Evolutionary conservation across 177 flowering plant genomes (phyloP), one percentile per base, ranked within the genome.

Genomic region (Vitis hybrid): DNA sequence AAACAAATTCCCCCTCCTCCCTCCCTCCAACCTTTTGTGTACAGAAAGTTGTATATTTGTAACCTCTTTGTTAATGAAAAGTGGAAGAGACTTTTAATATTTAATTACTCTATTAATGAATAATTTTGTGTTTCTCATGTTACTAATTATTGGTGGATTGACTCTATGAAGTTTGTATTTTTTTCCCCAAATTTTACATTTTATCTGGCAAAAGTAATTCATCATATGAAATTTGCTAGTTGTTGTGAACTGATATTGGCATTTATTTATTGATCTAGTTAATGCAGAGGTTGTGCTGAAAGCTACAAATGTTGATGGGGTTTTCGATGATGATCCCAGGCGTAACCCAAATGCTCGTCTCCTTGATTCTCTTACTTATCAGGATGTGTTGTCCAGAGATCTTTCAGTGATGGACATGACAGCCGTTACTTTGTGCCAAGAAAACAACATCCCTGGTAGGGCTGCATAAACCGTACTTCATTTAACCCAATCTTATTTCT

Each of bases 401-500:
- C 97, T 96, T 18, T 90, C 95, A 0, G 97, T 96, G 68, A 96
- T 96, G 99, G 99, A 96, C 82, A 75, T 93, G 97, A 96, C 98
- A 18, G 99, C 98, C 35, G 86, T 96, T 40, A 96, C 99, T 65
- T 74, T 96, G 77, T 96, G 98, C 81, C 97, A 92, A 82, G 99
- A 96, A 77, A 96, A 96, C 72, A 87, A 92, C 70, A 91, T 96
- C 69, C 99, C 99, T 9, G 97, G 99, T 95, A 89, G 11, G 79
- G 54, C 52, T 59, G 15, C 8, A 66, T 35, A 9, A 51, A 65
- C 35, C 0, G 7, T 57, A 30, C 30, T 27, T 27, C 30, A 27
- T 27, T 27, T 27, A 27, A 27, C 58, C 1, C 32, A 46, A 8
- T 65, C 14, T 19, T 12, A 40, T 40, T 48, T 27, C 30, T 15